Evolutionary conservation across 495 filamentous ascomycete species (phyloP), one percentile per base, ranked within the genome.

Genomic region (Hypoxylon lienhwacheense): DNA sequence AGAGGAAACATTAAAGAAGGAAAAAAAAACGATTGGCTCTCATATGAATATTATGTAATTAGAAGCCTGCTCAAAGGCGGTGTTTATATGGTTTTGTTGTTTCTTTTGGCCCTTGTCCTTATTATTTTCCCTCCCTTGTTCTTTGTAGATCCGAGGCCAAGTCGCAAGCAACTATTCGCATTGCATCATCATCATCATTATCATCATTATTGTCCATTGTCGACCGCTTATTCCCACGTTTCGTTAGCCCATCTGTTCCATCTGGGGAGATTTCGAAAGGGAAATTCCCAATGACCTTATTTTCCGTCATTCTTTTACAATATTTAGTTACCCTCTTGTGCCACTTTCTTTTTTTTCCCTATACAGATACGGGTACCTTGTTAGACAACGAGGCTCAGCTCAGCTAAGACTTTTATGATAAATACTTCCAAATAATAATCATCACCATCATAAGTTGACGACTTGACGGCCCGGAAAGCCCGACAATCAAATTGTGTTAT

Each of bases 241-340:
- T 14, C 4, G 24, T 8, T 26, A 26, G 8, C 24, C 24, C 4
- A 26, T 8, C 24, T 26, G 4, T 26, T 26, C 32, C 11, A 28
- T 19, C 29, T 47, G 17, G 8, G 19, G n/a, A 17, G 6, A 29
- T 22, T 34, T 34, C 10, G 29, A 34, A n/a, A 47, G 16, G 20
- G 39, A 11, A 45, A 55, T 22, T 43, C 14, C 16, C 19, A 36
- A 59, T 54, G 56, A 59, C 32, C 44, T 54, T 53, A 53, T 48
- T 45, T 59, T 48, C 39, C 56, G 56, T 50, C 51, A 55, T 61
- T 50, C 37, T 50, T 61, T 47, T 50, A 20, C 25, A 41, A 47
- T 46, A 19, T 17, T 11, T 28, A 40, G 24, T 7, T 54, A n/a
- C 45, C 53, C 32, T 39, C 41, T 41, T 11, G 19, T 45, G n/a